A percentile compares a stretch with the other conserved stretches of the same genome.
Conservation (phyloP, 2,329 filamentous ascomycete genomes). For the Colletotrichum caudatum region DNA sequence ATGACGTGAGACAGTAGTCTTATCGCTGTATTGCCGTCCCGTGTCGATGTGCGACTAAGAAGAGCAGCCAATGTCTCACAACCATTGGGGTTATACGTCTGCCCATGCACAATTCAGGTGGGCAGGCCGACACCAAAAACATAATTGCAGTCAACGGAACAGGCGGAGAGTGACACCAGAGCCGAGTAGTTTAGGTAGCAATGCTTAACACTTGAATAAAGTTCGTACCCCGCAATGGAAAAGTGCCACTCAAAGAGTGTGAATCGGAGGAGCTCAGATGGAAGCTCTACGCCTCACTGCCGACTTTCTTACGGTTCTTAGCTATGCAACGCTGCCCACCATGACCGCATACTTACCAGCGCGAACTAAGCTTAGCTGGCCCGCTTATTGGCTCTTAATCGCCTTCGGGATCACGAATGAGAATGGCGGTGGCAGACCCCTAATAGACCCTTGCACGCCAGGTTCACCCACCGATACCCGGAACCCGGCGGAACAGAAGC, state of each 20-base stretch:
- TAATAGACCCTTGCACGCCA: neutral
- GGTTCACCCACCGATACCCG: neutral
- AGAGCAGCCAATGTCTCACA: conserved; percentile 28
- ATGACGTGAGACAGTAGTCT: conserved; percentile 38
- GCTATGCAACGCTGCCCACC: neutral
- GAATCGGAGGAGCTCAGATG: neutral
- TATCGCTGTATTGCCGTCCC: conserved; percentile 22
- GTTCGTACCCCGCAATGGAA: conserved; percentile 15
- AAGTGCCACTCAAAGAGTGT: neutral
- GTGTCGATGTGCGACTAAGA: neutral
- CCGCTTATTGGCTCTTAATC: neutral
- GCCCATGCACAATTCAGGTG: conserved; percentile 10
- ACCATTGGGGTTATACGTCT: neutral
- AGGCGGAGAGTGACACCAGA: neutral
- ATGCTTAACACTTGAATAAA: neutral
- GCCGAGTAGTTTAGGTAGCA: neutral
- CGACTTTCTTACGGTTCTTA: too few species aligned
- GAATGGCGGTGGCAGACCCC: neutral
- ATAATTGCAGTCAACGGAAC: neutral
- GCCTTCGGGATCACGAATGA: neutral
- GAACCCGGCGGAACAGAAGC: neutral
- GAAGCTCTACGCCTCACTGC: neutral
- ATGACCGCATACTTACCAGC: neutral
- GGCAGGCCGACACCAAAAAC: neutral
- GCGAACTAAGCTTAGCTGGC: neutral